These are phyloP conservation scores for Westerdykella aurantiaca DNA, from an alignment of 2,329 filamentous ascomycete species.

Conservation along the genomic window DNA sequence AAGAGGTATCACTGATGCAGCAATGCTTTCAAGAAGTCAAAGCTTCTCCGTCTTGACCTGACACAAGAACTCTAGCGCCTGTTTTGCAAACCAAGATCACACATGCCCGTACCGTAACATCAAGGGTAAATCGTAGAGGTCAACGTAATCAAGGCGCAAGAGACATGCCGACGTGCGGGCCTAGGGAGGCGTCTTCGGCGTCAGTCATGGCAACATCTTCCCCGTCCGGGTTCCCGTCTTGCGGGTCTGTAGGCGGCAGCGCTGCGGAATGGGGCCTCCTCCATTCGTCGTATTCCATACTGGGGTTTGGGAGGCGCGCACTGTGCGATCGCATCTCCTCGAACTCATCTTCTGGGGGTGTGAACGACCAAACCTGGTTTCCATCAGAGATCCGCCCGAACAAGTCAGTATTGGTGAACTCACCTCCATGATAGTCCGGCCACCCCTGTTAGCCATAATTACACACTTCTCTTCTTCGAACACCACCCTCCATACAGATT, in stretches of 20 bases:
- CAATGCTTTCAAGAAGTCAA: too few relatives aligned
- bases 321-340: constrained; percentile 36
- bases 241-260: constrained; percentile 8
- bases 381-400: neutral
- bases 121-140: too few relatives aligned
- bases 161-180: too few relatives aligned
- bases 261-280: constrained; percentile 28
- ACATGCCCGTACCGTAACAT: too few relatives aligned
- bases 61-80: too few relatives aligned
- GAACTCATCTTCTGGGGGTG: constrained; percentile 60
- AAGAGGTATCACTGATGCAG: too few relatives aligned
- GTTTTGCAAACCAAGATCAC: too few relatives aligned
- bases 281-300: constrained; percentile 24
- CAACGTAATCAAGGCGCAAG: too few relatives aligned
- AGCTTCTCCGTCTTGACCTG: too few relatives aligned
- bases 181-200: neutral
- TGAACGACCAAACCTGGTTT: constrained; percentile 84
- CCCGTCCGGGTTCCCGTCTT: neutral
- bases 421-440: constrained; percentile 96
- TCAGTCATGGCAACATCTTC: neutral
- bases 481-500: constrained; percentile 95
- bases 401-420: constrained; percentile 31
- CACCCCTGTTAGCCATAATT: constrained; percentile 79
- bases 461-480: constrained; percentile 99
- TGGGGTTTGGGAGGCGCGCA: constrained; percentile 40